Base-by-base conservation (phyloP, 345 rosid genomes). In the Salix dunnii region DNA sequence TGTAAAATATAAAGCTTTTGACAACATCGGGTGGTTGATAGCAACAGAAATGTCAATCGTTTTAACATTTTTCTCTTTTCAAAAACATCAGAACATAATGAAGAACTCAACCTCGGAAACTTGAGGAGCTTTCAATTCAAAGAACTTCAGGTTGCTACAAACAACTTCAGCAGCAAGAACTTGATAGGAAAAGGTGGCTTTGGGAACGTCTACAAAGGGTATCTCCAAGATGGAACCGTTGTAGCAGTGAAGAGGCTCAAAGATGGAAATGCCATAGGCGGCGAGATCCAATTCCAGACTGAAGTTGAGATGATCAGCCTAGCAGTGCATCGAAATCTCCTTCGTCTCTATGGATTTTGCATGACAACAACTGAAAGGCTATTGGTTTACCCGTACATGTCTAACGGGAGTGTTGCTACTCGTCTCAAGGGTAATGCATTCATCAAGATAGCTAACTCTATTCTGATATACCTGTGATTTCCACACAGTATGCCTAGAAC, bases 221-320 rank as follows among this genome's bases (percentile, higher is more conserved):
- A 80, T 84, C 97, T 93, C 73, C 88, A 84, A 31, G 97, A 96
- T 82, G 92, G 92, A 65, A 88, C 91, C 1, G 73, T 88, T 9
- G 90, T 96, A 20, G 98, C 98, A 0, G 93, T 96, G 20, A 96
- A 96, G 79, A 88, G 98, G 72, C 86, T 96, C 12, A 91, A 90
- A 49, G 94, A 90, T 74, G 87, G 90, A 67, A 85, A 89, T 81
- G 89, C 91, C 38, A 80, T 83, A 0, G 92, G 96, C 42, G 97
- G 97, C 2, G 94, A 91, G 77, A 82, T 78, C 81, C 98, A 96
- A 74, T 96, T 96, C 75, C 99, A 93, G 82, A 96, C 92, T 0
- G 98, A 96, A 76, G 90, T 96, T 35, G 96, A 90, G 84, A 93
- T 96, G 96, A 96, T 93, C 77, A 93, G 99, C 86, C 85, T 96